Evolutionary conservation across 805 yeast species (phyloP), one percentile per base, ranked within the genome.

Genomic region (Saturnispora diversa): DNA sequence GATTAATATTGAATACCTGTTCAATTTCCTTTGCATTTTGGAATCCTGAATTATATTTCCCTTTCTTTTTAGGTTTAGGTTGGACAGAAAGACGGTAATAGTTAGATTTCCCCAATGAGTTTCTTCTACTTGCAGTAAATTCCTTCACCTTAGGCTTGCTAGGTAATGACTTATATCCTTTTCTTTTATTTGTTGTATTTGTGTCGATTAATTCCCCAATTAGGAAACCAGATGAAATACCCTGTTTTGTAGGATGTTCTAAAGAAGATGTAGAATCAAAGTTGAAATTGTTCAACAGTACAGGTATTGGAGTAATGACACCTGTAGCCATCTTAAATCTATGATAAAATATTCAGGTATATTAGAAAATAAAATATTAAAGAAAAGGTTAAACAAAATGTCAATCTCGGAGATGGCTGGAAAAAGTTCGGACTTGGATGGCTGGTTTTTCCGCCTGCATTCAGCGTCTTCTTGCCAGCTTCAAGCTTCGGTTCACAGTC

Each of bases 51-150:
- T 13, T 10, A 6, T 24, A 17, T 16, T 31, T 27, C 2, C 32
- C 31, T 16, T 39, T 35, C 28, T 30, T 40, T 8, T 29, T 33
- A n/a, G 39, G 32, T 31, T 38, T 37, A 16, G 39, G 16, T 19
- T 39, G 40, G 12, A 21, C 22, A 6, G 37, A 38, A 12, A 44
- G 16, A 25, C 36, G 23, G 28, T 39, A 39, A 22, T 45, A 45
- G 13, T 20, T 27, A 1, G 42, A 33, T 5, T 38, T 35, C 22
- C 26, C 39, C 12, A 39, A 35, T 16, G 47, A 37, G 17, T 35
- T 37, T 16, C 35, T 44, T 19, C 50, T 43, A 9, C 30, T 25
- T 5, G 37, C 50, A 17, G 30, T 31, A 26, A 44, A 46, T 31
- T 42, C 45, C 12, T 20, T 30, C 2, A 21, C 17, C 9, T 31